Conservation (phyloP, 2,329 filamentous ascomycete genomes). For the Tolypocladium ophioglossoides region DNA sequence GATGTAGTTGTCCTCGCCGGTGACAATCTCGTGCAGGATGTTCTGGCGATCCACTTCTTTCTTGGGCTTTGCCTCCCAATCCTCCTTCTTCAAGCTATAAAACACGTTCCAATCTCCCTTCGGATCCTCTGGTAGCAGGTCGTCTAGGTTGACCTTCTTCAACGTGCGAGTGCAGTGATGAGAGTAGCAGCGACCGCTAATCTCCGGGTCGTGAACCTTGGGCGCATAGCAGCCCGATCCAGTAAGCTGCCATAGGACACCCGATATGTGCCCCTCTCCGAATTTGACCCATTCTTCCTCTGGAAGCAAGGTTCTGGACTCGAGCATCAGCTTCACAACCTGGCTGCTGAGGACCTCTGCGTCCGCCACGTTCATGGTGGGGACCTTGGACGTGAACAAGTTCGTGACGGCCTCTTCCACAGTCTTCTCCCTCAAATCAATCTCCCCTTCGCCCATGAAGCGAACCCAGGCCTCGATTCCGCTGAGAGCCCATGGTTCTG, state of each 20-base stretch:
- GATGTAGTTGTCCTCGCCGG: conserved; percentile 86
- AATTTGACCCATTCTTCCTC: conserved; percentile 99
- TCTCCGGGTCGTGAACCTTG: conserved; percentile 62
- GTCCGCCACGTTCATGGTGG: conserved; percentile 97
- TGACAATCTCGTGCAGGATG: conserved; percentile 89
- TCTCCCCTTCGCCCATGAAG: conserved; percentile 82
- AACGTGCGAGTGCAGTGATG: conserved; percentile 88
- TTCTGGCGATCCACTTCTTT: conserved; percentile 93
- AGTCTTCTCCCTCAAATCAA: conserved; percentile 73
- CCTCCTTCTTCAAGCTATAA: conserved; percentile 72
- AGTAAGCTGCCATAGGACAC: conserved; percentile 88
- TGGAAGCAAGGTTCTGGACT: conserved; percentile 63
- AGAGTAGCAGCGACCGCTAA: conserved; percentile 76
- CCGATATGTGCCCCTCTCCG: conserved; percentile 67
- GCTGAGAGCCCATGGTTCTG: conserved; percentile 88
- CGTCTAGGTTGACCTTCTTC: conserved; percentile 84
- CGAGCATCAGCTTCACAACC: conserved; percentile 72
- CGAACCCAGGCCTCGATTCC: conserved; percentile 80
- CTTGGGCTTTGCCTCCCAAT: conserved; percentile 58
- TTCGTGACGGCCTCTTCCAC: conserved; percentile 81
- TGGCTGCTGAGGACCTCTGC: conserved; percentile 75
- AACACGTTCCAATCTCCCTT: conserved; percentile 78
- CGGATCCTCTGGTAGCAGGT: conserved; percentile 57
- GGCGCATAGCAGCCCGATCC: conserved; percentile 85
- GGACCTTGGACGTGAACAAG: conserved; percentile 88